Conservation (phyloP, 345 rosid species). For the Turnera subulata region DNA sequence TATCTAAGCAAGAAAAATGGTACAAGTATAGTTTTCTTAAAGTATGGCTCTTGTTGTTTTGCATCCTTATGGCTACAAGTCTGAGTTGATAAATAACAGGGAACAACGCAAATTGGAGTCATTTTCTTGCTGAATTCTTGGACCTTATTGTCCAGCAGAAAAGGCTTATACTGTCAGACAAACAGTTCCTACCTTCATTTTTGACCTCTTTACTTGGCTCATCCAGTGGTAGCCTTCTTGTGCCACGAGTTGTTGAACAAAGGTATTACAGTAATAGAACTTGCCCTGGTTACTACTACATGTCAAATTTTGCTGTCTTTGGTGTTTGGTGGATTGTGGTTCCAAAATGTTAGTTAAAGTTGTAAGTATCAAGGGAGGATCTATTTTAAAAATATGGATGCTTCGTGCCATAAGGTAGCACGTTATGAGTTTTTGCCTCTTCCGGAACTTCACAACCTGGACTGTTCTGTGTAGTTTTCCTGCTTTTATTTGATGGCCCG, state of each 20-base stretch:
- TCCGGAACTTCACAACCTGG: not conserved
- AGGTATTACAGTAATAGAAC: conserved; percentile 38
- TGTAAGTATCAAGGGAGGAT: no score
- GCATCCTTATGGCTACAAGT: not conserved
- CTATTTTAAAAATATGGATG: no score
- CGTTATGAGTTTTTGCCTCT: conserved; percentile 1
- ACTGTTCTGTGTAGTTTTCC: not conserved
- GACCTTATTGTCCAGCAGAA: conserved; percentile 72
- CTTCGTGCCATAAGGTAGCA: not conserved
- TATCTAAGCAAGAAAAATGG: conserved; percentile 86
- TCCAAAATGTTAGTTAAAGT: no score
- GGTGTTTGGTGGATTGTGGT: not conserved
- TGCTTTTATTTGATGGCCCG: not conserved
- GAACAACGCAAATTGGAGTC: conserved; percentile 54
- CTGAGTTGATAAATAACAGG: conserved; percentile 47
- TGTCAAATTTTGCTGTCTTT: not conserved
- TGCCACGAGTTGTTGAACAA: conserved; percentile 58
- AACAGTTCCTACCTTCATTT: conserved; percentile 64
- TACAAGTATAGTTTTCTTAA: conserved; percentile 17
- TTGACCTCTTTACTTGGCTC: conserved; percentile 71
- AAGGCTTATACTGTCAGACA: conserved; percentile 72
- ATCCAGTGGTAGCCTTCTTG: conserved; percentile 44
- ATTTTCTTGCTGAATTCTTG: conserved; percentile 64
- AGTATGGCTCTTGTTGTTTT: conserved; percentile 3
- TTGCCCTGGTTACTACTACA: not conserved